Evolutionary conservation across 1,284 basidiomycete genomes (phyloP).

Genomic region (Marasmius fiardii): DNA sequence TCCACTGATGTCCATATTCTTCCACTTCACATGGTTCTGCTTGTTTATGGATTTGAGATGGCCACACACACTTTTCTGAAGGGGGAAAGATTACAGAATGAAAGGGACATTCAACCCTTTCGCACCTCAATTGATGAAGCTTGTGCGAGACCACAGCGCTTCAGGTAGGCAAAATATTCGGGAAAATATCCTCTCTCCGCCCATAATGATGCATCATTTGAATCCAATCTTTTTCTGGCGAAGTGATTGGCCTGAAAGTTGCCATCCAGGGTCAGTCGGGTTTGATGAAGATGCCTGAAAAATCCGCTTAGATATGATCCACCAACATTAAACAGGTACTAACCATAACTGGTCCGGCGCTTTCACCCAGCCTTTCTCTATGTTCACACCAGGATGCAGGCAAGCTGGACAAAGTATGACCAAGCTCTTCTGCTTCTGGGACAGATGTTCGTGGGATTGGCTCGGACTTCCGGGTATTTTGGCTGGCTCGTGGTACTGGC

Average conservation of each 20-base stretch:
- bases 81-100: neutral
- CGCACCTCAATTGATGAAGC: neutral
- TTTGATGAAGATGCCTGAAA: neutral
- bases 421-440: neutral
- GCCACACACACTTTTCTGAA: neutral
- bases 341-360: neutral
- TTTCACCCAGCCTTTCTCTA: neutral
- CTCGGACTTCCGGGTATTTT: neutral
- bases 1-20: slow-evolving; percentile 1
- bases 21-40: neutral
- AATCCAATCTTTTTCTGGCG: neutral
- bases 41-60: neutral
- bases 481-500: neutral
- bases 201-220: neutral
- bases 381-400: neutral
- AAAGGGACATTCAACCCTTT: neutral
- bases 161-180: neutral
- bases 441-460: neutral
- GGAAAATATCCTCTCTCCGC: neutral
- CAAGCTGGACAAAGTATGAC: neutral
- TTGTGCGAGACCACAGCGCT: neutral
- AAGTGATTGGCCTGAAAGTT: slow-evolving; percentile 1
- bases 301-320: neutral
- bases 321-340: neutral
- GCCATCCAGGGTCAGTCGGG: neutral